Conservation (phyloP, 2,329 filamentous ascomycete genomes). For the Phialocephala subalpina region DNA sequence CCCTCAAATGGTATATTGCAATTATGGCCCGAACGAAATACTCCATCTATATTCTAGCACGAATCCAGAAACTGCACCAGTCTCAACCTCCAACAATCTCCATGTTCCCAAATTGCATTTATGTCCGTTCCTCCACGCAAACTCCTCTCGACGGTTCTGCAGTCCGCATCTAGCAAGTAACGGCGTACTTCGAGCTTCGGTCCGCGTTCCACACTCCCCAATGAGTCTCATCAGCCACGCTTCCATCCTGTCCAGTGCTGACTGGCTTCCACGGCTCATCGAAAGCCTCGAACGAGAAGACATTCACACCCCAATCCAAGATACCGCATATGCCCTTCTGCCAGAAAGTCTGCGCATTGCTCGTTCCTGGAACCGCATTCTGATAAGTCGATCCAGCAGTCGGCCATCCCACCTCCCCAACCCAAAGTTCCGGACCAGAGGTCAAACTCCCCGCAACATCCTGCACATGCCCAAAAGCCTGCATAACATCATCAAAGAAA, state of each 20-base stretch:
- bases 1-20: slow-evolving; percentile 4
- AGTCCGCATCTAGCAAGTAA: slow-evolving; percentile 27
- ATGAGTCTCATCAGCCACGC: slow-evolving; percentile 68
- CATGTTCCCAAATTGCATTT: background rate
- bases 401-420: slow-evolving; percentile 65
- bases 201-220: slow-evolving; percentile 74
- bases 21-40: background rate
- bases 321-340: slow-evolving; percentile 68
- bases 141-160: background rate
- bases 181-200: slow-evolving; percentile 60
- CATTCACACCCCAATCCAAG: slow-evolving; percentile 70
- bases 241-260: slow-evolving; percentile 68
- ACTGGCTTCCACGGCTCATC: slow-evolving; percentile 77
- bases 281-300: slow-evolving; percentile 79
- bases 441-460: slow-evolving; percentile 58
- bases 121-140: background rate
- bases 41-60: background rate
- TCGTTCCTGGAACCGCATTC: slow-evolving; percentile 63
- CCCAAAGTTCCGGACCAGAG: slow-evolving; percentile 69
- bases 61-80: background rate
- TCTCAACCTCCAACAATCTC: background rate
- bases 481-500: slow-evolving; percentile 73
- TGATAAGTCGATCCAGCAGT: slow-evolving; percentile 70
- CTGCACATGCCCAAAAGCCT: slow-evolving; percentile 70
- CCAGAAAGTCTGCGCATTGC: slow-evolving; percentile 68